Percentiles rank a stretch among this genome's conserved stretches.
Conservation (phyloP, 2,329 filamentous ascomycete species). For the Talaromyces atroroseus region DNA sequence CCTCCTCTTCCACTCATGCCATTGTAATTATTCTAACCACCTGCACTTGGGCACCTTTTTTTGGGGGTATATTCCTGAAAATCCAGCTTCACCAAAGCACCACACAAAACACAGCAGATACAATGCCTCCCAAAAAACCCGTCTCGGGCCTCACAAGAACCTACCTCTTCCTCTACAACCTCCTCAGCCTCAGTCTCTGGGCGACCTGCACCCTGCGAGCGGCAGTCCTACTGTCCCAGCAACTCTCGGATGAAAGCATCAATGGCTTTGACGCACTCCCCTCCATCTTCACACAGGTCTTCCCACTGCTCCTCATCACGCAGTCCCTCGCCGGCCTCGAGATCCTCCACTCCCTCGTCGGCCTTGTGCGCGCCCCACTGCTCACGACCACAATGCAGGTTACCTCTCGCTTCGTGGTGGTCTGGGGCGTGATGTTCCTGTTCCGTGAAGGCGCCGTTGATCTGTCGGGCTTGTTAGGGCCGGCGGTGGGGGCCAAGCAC, state of each 20-base stretch:
- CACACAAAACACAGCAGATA: background rate
- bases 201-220: constrained; percentile 67
- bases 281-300: constrained; percentile 43
- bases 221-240: constrained; percentile 46
- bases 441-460: constrained; percentile 61
- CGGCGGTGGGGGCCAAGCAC: background rate
- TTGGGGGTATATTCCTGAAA: background rate
- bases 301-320: constrained; percentile 51
- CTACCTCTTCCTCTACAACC: constrained; percentile 86
- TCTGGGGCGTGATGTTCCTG: constrained; percentile 74
- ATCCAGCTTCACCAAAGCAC: background rate
- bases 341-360: constrained; percentile 71
- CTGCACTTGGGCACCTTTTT: no score
- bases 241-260: constrained; percentile 19
- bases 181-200: constrained; percentile 72
- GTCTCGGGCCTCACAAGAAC: constrained; percentile 17
- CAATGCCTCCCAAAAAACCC: constrained; percentile 13
- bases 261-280: constrained; percentile 40
- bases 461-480: background rate
- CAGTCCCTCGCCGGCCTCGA: constrained; percentile 82
- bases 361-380: constrained; percentile 79
- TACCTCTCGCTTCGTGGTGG: constrained; percentile 75
- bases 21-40: background rate
- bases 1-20: background rate
- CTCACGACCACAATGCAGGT: constrained; percentile 88